A percentile compares a stretch with the other conserved stretches of the same genome.
Conservation (phyloP, 2,329 filamentous ascomycete genomes). For the Aureobasidium sp. region DNA sequence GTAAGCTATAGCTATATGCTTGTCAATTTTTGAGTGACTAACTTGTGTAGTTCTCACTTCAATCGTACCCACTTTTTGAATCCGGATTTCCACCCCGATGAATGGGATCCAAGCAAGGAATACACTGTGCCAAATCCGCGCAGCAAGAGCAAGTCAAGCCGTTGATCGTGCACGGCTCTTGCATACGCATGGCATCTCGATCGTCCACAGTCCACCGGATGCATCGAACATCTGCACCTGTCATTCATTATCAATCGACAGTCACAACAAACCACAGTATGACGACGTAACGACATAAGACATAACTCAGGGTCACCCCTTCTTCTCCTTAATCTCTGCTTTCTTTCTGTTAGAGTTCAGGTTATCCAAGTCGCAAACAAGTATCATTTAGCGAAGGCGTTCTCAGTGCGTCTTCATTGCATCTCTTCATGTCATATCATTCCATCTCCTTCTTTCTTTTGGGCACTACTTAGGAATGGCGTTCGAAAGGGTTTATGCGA, state of each 20-base stretch:
- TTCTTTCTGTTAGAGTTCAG: background rate
- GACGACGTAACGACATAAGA: conserved; percentile 14
- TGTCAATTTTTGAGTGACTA: background rate
- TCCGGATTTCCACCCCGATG: conserved; percentile 47
- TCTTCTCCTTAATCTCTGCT: background rate
- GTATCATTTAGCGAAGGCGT: conserved; percentile 14
- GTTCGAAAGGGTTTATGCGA: background rate
- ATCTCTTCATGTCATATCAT: background rate
- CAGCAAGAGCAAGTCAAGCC: conserved; percentile 27
- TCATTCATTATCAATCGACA: conserved; percentile 7
- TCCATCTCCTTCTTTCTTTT: background rate
- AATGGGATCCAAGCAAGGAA: conserved; percentile 44
- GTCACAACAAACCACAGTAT: conserved; percentile 3
- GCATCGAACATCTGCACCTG: background rate
- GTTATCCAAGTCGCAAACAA: background rate
- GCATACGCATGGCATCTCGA: background rate
- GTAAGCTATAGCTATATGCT: conserved; percentile 25
- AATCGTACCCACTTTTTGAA: conserved; percentile 48
- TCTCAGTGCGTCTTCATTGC: conserved; percentile 7
- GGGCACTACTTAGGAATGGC: background rate
- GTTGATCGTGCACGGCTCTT: conserved; percentile 21
- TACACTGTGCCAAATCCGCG: conserved; percentile 31
- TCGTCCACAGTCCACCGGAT: background rate
- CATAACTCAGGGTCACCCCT: conserved; percentile 13
- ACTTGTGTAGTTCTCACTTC: conserved; percentile 39